A percentile compares a stretch with the other conserved stretches of the same genome.
Evolutionary conservation across 169 alveolate species (phyloP).

Genomic region (Cryptosporidium viatorum): DNA sequence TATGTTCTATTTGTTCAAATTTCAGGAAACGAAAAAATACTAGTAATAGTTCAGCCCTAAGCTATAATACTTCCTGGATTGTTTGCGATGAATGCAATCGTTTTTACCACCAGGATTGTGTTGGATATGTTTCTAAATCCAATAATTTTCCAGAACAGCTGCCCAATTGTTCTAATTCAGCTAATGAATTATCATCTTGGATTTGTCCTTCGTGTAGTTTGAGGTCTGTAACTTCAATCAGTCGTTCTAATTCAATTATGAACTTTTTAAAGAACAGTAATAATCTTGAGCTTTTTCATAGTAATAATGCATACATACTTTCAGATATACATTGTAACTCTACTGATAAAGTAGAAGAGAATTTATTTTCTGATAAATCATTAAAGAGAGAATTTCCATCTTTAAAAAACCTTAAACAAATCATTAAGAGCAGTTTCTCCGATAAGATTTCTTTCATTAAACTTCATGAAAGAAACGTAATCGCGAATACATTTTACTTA

Average conservation of each 20-base stretch:
- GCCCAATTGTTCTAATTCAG: not conserved
- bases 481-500: conserved; percentile 24
- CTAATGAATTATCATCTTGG: conserved; percentile 5
- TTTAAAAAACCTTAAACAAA: conserved; percentile 1
- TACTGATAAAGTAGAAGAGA: not conserved
- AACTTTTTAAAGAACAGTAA: not conserved
- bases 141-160: not conserved
- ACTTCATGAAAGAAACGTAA: conserved; percentile 53
- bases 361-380: not conserved
- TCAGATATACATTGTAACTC: not conserved
- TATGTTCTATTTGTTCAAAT: conserved; percentile 52
- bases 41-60: not conserved
- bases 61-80: conserved; percentile 2
- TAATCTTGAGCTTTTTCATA: conserved; percentile 9
- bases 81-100: conserved; percentile 62
- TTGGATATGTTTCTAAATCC: not conserved
- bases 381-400: conserved; percentile 38
- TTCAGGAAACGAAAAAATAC: not conserved
- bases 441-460: conserved; percentile 6
- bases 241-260: not conserved
- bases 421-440: conserved; percentile 1
- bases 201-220: conserved; percentile 35
- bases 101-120: conserved; percentile 59
- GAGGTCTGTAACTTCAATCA: conserved; percentile 15
- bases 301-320: conserved; percentile 18